Evolutionary conservation across 805 yeast species (phyloP).

Genomic region (Yamadazyma scolyti): DNA sequence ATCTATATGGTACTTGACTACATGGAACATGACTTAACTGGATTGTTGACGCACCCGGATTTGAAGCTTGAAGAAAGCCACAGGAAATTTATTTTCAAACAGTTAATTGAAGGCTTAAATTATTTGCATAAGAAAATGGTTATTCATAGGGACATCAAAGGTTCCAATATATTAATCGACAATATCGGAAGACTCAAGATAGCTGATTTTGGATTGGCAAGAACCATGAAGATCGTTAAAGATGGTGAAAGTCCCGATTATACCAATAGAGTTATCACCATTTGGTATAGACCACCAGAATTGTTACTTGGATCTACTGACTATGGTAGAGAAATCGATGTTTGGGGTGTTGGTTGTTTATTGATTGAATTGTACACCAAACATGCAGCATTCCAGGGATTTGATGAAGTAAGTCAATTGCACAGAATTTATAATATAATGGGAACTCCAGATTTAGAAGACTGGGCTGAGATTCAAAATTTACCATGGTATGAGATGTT

Average conservation of each 20-base stretch:
- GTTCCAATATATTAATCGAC: conserved; percentile 70
- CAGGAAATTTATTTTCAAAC: conserved; percentile 62
- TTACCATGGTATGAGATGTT: conserved; percentile 93
- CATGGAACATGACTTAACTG: conserved; percentile 90
- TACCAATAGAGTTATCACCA: conserved; percentile 91
- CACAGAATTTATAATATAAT: conserved; percentile 70
- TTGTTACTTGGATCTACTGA: conserved; percentile 84
- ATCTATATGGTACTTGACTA: conserved; percentile 92
- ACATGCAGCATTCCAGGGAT: conserved; percentile 79
- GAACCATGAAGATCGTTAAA: conserved; percentile 61
- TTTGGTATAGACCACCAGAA: conserved; percentile 98
- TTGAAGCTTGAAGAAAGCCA: conserved; percentile 60
- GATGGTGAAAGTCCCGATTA: conserved; percentile 65
- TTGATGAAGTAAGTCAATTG: conserved; percentile 83
- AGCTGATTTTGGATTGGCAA: conserved; percentile 80
- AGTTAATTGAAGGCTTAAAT: conserved; percentile 62
- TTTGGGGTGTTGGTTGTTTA: conserved; percentile 96
- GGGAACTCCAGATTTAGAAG: conserved; percentile 76
- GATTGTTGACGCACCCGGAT: conserved; percentile 74
- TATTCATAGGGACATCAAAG: conserved; percentile 79
- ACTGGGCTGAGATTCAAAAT: conserved; percentile 75
- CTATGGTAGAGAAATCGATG: conserved; percentile 87
- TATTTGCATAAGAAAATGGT: conserved; percentile 67
- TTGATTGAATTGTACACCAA: conserved; percentile 76
- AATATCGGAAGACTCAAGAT: conserved; percentile 61